Evolutionary conservation across 2,329 filamentous ascomycete genomes (phyloP).

Genomic region (Pseudogymnoascus destructans): DNA sequence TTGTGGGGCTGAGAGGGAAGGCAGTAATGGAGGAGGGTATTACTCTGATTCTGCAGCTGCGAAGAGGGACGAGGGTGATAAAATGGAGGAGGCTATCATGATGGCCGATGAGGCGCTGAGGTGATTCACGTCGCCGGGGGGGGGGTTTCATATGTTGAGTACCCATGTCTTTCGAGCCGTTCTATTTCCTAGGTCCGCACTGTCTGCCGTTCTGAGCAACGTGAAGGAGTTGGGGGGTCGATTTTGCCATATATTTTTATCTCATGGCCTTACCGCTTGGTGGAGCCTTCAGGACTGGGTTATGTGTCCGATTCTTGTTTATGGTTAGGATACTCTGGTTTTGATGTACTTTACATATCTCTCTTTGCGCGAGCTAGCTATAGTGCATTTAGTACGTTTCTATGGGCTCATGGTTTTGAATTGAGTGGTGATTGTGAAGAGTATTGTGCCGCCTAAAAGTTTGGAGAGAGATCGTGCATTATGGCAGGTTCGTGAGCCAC

Average conservation of each 20-base stretch:
- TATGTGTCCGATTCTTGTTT: not conserved
- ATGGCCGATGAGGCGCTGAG: conserved; percentile 16
- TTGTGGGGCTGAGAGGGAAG: conserved; percentile 31
- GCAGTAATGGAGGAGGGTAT: conserved; percentile 21
- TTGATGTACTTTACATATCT: conserved; percentile 5
- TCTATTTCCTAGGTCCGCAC: not conserved
- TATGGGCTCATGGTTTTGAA: not conserved
- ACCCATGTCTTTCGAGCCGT: conserved; percentile 1
- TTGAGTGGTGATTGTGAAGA: not conserved
- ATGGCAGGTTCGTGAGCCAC: not conserved
- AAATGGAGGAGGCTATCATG: conserved; percentile 15
- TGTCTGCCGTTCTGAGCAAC: not conserved
- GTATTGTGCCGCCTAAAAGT: not conserved
- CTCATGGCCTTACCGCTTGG: not conserved
- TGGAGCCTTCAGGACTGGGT: not conserved
- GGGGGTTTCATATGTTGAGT: not conserved
- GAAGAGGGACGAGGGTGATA: conserved; percentile 20
- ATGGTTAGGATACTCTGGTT: conserved; percentile 3
- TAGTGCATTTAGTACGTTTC: not conserved
- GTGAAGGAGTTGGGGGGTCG: conserved; percentile 1
- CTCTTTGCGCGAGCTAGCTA: not conserved
- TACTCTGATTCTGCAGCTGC: conserved; percentile 20
- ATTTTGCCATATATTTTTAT: not conserved
- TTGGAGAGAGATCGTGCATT: not conserved
- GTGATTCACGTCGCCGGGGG: not conserved